Evolutionary conservation across 108 stramenopile genomes (phyloP).

Genomic region (Discostella stelligeroides): DNA sequence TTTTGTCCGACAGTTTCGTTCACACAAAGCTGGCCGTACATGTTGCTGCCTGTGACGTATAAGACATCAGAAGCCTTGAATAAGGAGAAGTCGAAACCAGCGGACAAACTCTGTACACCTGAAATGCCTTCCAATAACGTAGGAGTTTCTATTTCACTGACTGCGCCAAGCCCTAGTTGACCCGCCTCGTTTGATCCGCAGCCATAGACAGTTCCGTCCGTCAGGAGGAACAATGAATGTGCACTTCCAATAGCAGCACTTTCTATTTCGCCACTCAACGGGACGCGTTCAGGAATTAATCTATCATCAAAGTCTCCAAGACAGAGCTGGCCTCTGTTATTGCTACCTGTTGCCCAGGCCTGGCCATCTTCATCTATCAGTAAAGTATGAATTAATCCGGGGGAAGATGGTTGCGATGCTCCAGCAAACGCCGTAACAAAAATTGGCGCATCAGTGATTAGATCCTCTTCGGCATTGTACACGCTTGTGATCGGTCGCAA

Average conservation of each 20-base stretch:
- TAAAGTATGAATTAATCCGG: constrained; percentile 41
- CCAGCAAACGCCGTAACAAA: constrained; percentile 43
- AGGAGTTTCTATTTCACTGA: constrained; percentile 7
- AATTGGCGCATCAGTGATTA: constrained; percentile 23
- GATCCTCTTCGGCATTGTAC: constrained; percentile 26
- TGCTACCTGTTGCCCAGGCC: constrained; percentile 45
- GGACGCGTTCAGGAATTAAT: constrained; percentile 26
- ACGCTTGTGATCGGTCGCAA: constrained; percentile 35
- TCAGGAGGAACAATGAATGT: constrained; percentile 50
- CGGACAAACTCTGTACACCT: constrained; percentile 20
- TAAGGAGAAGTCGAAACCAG: constrained; percentile 32
- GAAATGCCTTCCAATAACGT: constrained; percentile 28
- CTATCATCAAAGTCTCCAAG: constrained; percentile 43
- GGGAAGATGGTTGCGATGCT: constrained; percentile 17
- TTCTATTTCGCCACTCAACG: constrained; percentile 13
- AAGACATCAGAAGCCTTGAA: constrained; percentile 36
- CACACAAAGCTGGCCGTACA: constrained; percentile 40
- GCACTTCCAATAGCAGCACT: constrained; percentile 47
- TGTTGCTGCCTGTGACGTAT: constrained; percentile 39
- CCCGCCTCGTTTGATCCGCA: constrained; percentile 63
- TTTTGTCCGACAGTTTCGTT: constrained; percentile 16
- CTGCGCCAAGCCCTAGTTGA: constrained; percentile 51
- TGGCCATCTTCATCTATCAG: constrained; percentile 39
- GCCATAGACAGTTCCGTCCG: constrained; percentile 51
- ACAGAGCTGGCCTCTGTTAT: constrained; percentile 43